Conservation (phyloP, 352 stramenopile species). For the Aphanomyces stellatus region DNA sequence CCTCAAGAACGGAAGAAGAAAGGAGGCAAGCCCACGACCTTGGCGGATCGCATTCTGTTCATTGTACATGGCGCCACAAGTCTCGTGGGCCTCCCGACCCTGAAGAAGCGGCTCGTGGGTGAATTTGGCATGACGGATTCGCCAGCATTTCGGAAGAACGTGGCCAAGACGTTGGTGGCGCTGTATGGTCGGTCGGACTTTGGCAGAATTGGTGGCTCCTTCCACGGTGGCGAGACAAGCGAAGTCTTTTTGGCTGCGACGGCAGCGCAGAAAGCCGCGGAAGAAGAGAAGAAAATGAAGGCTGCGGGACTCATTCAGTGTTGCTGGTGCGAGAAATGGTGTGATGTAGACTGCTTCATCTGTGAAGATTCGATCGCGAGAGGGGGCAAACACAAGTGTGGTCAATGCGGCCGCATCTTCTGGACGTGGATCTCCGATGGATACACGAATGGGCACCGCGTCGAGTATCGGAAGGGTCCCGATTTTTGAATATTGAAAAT, state of each 20-base stretch:
- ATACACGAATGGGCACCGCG: background rate
- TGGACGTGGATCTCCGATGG: conserved; percentile 18
- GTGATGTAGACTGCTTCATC: background rate
- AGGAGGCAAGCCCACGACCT: conserved; percentile 11
- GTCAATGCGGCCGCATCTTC: conserved; percentile 6
- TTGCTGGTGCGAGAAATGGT: conserved; percentile 5
- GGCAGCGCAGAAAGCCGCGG: background rate
- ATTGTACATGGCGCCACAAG: background rate
- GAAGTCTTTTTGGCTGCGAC: background rate
- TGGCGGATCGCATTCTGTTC: conserved; percentile 13
- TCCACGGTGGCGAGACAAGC: background rate
- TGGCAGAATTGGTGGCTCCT: conserved; percentile 1
- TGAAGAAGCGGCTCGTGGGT: conserved; percentile 4
- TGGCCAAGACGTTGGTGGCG: conserved; percentile 6
- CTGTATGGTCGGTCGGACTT: background rate
- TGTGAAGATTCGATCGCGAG: conserved; percentile 7
- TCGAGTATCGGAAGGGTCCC: conserved; percentile 4
- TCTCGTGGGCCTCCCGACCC: background rate
- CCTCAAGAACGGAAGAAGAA: no score
- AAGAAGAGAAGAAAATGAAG: background rate
- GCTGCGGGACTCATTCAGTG: background rate
- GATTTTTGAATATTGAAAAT: no score
- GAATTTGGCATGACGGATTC: conserved; percentile 6
- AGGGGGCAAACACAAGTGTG: background rate
- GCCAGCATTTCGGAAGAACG: background rate